Base-by-base conservation (phyloP, 176 grass and related monocot genomes). In the Aegilops tauschii region DNA sequence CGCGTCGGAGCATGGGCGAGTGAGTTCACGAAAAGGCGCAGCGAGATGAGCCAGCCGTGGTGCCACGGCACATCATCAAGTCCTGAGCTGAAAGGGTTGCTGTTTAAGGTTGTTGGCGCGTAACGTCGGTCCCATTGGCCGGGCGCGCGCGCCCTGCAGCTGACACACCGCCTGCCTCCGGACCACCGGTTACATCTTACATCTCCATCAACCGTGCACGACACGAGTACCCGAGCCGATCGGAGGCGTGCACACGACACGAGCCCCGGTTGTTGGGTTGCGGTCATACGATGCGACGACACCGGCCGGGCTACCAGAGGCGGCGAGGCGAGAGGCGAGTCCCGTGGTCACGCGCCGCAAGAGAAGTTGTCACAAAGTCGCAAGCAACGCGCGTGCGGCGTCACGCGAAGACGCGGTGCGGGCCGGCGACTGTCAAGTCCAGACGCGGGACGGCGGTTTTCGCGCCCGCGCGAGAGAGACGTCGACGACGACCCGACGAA, bases 41-140 rank as follows among this genome's bases (percentile, higher is more conserved):
- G 45, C 9, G n/a, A 25, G 45, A 5, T 10, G 9, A 67, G 17
- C 17, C 66, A 14, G 66, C 31, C 67, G 32, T n/a, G 32, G 31
- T 34, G 31, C 8, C 17, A 37, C 3, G 9, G 67, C 67, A 70
- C 34, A 34, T 70, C 65, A 68, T 68, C 67, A 70, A 1, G 18
- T 37, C 32, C 18, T 39, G 20, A 40, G 0, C 39, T 12, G 35
- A 47, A 80, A 70, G 35, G 44, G 23, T 5, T 34, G 39, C 3
- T 66, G 83, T 86, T 80, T 87, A 81, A 80, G 50, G 84, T 86
- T 45, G 50, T 47, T 73, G 66, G 65, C 76, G 25, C 65, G 85
- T 72, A n/a, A 79, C 65, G 34, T 80, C 84, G 25, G n/a, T 54
- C 25, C 61, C 11, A 54, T 36, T 62, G 34, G 61, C 20, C 49